Conservation (phyloP, 805 yeast species). For the Metschnikowia continentalis region DNA sequence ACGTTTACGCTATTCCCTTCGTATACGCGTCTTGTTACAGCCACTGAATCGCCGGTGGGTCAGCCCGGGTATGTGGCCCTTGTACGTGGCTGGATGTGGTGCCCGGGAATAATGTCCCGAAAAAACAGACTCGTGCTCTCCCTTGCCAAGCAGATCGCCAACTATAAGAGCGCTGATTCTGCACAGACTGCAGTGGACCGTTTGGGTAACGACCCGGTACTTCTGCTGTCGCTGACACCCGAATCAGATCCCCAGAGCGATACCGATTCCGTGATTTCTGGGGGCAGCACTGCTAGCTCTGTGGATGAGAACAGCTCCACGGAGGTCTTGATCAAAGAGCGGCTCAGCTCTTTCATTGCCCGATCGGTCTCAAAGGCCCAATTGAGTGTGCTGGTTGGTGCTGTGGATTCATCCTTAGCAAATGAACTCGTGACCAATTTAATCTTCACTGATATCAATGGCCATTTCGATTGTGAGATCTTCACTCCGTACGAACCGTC, state of each 20-base stretch:
- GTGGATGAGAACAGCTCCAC: conserved; percentile 6
- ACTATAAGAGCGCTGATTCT: conserved; percentile 26
- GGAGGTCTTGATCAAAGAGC: conserved; percentile 53
- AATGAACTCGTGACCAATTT: conserved; percentile 25
- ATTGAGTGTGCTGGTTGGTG: conserved; percentile 52
- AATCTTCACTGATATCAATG: conserved; percentile 58
- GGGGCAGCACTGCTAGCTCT: conserved; percentile 7
- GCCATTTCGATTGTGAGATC: conserved; percentile 56
- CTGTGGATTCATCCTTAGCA: conserved; percentile 32
- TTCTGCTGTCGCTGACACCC: conserved; percentile 6
- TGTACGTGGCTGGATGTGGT: conserved; percentile 67
- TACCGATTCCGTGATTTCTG: conserved; percentile 12
- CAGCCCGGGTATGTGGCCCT: conserved; percentile 46
- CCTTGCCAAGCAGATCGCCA: conserved; percentile 63
- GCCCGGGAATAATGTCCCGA: conserved; percentile 67
- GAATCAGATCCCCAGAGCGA: conserved; percentile 8
- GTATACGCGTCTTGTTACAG: conserved; percentile 27
- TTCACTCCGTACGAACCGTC: conserved; percentile 60
- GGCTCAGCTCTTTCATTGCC: conserved; percentile 70
- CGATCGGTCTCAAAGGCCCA: conserved; percentile 58
- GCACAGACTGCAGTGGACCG: conserved; percentile 15
- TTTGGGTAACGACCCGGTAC: conserved; percentile 10
- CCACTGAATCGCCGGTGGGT: conserved; percentile 10
- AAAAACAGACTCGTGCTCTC: conserved; percentile 68
- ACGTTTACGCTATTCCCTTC: conserved; percentile 47